Evolutionary conservation across 176 grass and related monocot species (phyloP).

Genomic region (Pontederia paniculata): DNA sequence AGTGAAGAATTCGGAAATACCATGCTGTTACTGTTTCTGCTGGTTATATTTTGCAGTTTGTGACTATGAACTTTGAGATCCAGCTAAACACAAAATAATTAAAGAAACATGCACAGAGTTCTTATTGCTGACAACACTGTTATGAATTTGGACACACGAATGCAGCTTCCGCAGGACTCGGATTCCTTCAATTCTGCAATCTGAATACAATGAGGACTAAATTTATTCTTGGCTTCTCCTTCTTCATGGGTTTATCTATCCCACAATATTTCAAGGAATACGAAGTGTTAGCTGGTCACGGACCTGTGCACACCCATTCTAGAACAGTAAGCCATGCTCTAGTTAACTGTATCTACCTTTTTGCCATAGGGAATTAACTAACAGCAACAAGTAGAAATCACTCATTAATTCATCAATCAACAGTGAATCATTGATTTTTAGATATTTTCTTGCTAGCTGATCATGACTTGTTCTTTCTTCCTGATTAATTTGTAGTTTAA

Average conservation of each 20-base stretch:
- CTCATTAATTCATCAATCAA: too few species aligned
- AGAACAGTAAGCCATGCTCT: constrained; percentile 30
- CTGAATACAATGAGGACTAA: constrained; percentile 77
- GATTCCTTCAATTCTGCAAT: constrained; percentile 88
- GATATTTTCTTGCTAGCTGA: not conserved
- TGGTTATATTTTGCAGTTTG: too few species aligned
- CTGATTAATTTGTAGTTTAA: constrained; percentile 53
- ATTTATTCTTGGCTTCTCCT: constrained; percentile 68
- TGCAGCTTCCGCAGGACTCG: constrained; percentile 69
- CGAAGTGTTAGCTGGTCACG: constrained; percentile 54
- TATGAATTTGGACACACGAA: not conserved
- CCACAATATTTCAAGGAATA: constrained; percentile 70
- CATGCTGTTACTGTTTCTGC: too few species aligned
- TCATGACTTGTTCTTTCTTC: constrained; percentile 4
- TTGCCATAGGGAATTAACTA: too few species aligned
- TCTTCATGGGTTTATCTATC: constrained; percentile 81
- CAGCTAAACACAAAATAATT: too few species aligned
- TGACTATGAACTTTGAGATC: too few species aligned
- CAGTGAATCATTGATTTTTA: not conserved
- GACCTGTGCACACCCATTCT: constrained; percentile 53
- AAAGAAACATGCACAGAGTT: not conserved
- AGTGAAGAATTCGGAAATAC: too few species aligned
- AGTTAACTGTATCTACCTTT: too few species aligned
- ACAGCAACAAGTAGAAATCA: too few species aligned
- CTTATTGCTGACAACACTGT: not conserved